Evolutionary conservation across 2,329 filamentous ascomycete genomes (phyloP).

Genomic region (Alternaria triticina): DNA sequence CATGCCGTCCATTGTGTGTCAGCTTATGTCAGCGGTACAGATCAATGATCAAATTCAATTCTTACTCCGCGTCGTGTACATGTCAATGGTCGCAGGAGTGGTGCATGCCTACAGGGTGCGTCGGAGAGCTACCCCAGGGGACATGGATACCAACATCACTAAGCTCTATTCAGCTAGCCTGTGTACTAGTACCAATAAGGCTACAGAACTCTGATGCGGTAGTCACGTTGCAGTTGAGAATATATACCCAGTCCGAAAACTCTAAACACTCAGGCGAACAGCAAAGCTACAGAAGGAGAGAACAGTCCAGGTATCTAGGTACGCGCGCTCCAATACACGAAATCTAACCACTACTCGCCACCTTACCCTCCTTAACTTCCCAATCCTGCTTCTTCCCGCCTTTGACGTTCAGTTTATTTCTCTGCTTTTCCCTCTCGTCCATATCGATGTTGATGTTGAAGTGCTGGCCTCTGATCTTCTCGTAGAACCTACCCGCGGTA

Average conservation of each 20-base stretch:
- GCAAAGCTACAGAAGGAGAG: too few relatives aligned
- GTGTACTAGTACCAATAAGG: neutral
- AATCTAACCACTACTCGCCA: neutral
- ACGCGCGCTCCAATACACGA: neutral
- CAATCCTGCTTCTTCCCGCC: constrained; percentile 30
- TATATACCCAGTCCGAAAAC: too few relatives aligned
- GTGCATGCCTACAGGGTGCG: neutral
- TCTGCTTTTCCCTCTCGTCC: constrained; percentile 43
- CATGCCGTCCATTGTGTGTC: neutral
- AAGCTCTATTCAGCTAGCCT: neutral
- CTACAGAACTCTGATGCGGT: too few relatives aligned
- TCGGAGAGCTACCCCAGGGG: too few relatives aligned
- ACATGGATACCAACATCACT: neutral
- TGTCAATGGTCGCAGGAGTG: neutral
- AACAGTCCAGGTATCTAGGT: too few relatives aligned
- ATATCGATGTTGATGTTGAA: constrained; percentile 48
- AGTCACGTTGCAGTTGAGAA: too few relatives aligned
- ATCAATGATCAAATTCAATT: fast-evolving
- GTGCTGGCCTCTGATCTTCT: constrained; percentile 37
- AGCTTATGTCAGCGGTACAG: neutral
- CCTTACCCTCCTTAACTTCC: too few relatives aligned
- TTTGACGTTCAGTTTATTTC: constrained; percentile 3
- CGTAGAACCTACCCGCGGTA: constrained; percentile 42
- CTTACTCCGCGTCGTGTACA: neutral
- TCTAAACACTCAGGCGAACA: too few relatives aligned